phyloP scores from a whole-genome alignment of 805 yeast species.

The Clavispora asparagi region DNA sequence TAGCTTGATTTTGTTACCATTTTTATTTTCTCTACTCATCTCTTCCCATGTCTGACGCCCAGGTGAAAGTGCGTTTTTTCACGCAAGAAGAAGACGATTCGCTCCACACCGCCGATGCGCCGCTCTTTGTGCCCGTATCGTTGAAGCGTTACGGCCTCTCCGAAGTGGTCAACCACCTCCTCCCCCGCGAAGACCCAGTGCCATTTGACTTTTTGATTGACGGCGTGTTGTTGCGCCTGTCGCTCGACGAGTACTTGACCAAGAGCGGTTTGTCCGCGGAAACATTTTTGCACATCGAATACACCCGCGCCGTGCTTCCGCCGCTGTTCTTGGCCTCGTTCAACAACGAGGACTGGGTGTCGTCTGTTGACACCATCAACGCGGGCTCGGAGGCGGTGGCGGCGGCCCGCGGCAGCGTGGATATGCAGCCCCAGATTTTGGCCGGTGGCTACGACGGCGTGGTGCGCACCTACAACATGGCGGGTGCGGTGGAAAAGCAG shows the following conservation, averaged over 20 bases:
- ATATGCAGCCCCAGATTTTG: constrained; percentile 51
- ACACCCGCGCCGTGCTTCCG: constrained; percentile 88
- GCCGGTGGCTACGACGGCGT: constrained; percentile 95
- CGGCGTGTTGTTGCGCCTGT: constrained; percentile 72
- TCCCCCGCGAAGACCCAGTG: constrained; percentile 55
- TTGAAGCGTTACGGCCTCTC: constrained; percentile 89
- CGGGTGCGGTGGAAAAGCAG: constrained; percentile 77
- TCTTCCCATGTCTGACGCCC: constrained; percentile 35
- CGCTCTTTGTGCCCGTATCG: constrained; percentile 81
- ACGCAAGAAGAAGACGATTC: constrained; percentile 79
- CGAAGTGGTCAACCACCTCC: constrained; percentile 89
- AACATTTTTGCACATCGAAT: constrained; percentile 73
- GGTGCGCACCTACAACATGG: constrained; percentile 79
- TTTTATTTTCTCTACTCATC: constrained; percentile 2
- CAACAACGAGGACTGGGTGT: constrained; percentile 93
- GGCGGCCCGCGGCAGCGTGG: constrained; percentile 14
- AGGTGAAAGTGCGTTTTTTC: constrained; percentile 74
- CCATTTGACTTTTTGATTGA: constrained; percentile 93
- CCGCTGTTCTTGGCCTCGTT: constrained; percentile 89
- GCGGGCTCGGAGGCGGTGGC: constrained; percentile 20
- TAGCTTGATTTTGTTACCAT: not conserved
- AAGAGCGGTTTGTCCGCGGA: constrained; percentile 79
- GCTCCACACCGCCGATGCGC: constrained; percentile 67
- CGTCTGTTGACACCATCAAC: constrained; percentile 58
- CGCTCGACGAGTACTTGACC: constrained; percentile 74